Base-by-base conservation (phyloP, 106 monocot genomes). In the Ottelia alismoides region DNA sequence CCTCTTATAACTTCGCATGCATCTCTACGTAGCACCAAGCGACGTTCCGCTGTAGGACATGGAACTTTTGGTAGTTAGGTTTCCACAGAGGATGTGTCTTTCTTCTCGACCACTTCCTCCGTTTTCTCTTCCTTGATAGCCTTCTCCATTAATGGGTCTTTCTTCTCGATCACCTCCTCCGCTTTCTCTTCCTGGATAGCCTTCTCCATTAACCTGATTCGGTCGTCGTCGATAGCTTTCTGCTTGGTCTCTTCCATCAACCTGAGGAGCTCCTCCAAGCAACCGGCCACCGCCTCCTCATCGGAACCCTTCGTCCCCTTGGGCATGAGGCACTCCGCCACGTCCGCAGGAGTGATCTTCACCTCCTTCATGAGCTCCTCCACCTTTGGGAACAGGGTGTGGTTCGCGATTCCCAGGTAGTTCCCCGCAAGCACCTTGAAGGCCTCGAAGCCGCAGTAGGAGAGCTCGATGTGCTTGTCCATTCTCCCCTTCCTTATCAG, bases 381-480 rank as follows among this genome's bases (percentile, higher is more conserved):
- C 6, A 66, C 30, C 47, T 29, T 24, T 7, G n/a, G 2, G 30
- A 66, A 56, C 12, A 56, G 46, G 2, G 27, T 22, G 20, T 66
- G 66, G 0, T 21, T 0, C 5, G 11, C 30, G 24, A 66, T 56
- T 3, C 18, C 30, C 10, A 66, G 56, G 47, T 66, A 66, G 31
- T 66, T 66, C 46, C 27, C 30, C 2, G 66, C 55, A 6, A 66
- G 47, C n/a, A 55, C 25, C 30, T 67, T 67, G 58, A 67, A 67
- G 9, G 50, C 67, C 50, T 67, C 67, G 20, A 67, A 67, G 20
- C 20, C 19, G 27, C 67, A 67, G 31, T 67, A 67, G 1, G 58
- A 58, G 31, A 67, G 49, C 58, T 62, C 61, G 22, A 70, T 60
- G 55, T 70, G 62, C 48, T 55, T 62, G 60, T 70, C 70, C 70